Base-by-base conservation (phyloP, 108 stramenopile species). In the Cyclotella kingstonii region DNA sequence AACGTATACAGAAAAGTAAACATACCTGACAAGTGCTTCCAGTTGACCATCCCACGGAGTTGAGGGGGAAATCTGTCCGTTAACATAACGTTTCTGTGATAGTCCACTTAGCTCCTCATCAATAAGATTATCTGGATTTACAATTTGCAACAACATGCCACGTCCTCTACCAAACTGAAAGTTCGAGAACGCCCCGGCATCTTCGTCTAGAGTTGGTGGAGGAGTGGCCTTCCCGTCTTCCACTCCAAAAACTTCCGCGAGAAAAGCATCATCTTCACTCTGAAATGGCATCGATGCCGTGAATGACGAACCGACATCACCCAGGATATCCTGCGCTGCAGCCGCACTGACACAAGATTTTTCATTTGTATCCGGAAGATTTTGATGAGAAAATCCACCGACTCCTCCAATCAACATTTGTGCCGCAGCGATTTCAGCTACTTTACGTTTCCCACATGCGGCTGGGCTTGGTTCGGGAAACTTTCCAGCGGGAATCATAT, bases 41-140 rank as follows among this genome's bases (percentile, higher is more conserved):
- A 93, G 55, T 51, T 93, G 83, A 18, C 82, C 82, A 55, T 93
- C 92, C 92, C 92, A 93, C 5, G 92, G 92, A 27, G 92, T 93
- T 14, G 55, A 56, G 5, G 91, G 91, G 31, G 86, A 88, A 27
- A 43, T 60, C 50, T 68, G 54, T 18, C 84, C 86, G 50, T 77
- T 71, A 34, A 71, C 30, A 44, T 55, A 60, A 38, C 63, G 50
- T 44, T 61, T 56, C 50, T 55, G 72, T 23, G 23, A 18, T 18
- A 50, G 41, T 30, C 42, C 36, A 21, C 31, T 17, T n/a, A 69
- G 48, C 10, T 57, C 59, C n/a, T 80, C 58, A 10, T 77, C 76
- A 39, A 74, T 79, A 35, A 93, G 46, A 26, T 54, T 51, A 52
- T 90, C 89, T 38, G 92, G 92, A 71, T 93, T 93, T 5, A 93